Evolutionary conservation across 169 alveolate species (phyloP), one percentile per base, ranked within the genome.

Genomic region (Blepharisma undulans): DNA sequence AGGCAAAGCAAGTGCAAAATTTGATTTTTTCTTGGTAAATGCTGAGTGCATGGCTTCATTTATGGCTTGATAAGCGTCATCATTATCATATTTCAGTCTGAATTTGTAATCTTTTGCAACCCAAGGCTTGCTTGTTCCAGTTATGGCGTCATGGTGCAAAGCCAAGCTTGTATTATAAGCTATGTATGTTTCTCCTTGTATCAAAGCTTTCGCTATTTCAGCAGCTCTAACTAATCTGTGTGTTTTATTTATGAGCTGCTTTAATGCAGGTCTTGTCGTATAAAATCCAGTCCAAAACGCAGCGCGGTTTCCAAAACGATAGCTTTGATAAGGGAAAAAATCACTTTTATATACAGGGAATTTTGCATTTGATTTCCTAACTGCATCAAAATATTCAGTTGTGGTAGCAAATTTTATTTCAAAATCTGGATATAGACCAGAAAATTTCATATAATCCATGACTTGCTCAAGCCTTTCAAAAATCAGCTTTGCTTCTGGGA

Each of bases 201-300:
- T 30, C 18, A 82, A 22, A 60, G 89, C 76, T 25, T n/a, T 19
- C 22, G 76, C 72, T 7, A 82, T 21, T 60, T 82, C 89, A 22
- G 89, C 76, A 48, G 78, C 89, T 30, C 89, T 82, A 22, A 33
- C 33, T 22, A 82, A 30, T 3, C 78, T 59, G 34, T 82, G 89
- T 3, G 77, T 59, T n/a, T 82, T 74, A 82, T 22, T 32, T 32
- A 59, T 60, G 7, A 32, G 61, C 60, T 82, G 29, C 34, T 82
- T 82, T 7, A 82, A 36, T n/a, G 33, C 86, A 18, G 95, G 89
- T 80, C 98, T 89, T 22, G 96, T 87, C 18, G 98, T 91, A 91
- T 91, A 96, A 90, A 92, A 96, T 0, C 98, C 98, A 22, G 97
- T 95, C 98, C 98, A 96, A 4, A 95, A 84, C 12, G 86, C 33